These are phyloP conservation scores for Penicillium sp. DNA, from an alignment of 2,329 filamentous ascomycete species.

Conservation along the genomic window DNA sequence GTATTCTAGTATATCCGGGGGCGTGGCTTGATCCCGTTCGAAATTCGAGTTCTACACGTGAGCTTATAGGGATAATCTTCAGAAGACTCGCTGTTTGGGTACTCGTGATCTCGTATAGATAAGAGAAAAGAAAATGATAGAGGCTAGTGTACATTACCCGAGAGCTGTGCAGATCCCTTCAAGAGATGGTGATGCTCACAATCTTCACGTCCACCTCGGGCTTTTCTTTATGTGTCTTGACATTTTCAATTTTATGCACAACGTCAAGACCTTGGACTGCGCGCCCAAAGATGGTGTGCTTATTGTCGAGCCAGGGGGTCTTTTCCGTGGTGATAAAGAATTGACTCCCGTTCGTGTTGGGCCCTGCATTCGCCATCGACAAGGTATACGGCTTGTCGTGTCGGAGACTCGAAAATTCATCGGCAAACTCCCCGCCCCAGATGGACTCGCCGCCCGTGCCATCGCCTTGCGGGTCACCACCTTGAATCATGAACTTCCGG, in stretches of 20 bases:
- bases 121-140: background rate
- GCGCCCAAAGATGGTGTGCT: slow-evolving; percentile 94
- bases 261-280: slow-evolving; percentile 91
- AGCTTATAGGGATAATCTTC: background rate
- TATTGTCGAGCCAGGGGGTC: slow-evolving; percentile 92
- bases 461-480: slow-evolving; percentile 82
- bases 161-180: slow-evolving; percentile 2
- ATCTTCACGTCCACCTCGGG: slow-evolving; percentile 98
- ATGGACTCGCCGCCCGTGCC: slow-evolving; percentile 90
- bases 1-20: background rate
- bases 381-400: slow-evolving; percentile 97
- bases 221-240: slow-evolving; percentile 84
- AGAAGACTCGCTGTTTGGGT: background rate
- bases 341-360: slow-evolving; percentile 92
- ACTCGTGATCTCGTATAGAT: slow-evolving; percentile 2
- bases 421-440: slow-evolving; percentile 88
- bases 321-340: slow-evolving; percentile 99
- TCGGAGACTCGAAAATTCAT: slow-evolving; percentile 87
- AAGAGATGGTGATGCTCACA: slow-evolving; percentile 67
- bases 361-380: slow-evolving; percentile 96
- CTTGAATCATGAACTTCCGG: slow-evolving; percentile 95
- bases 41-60: background rate
- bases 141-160: background rate
- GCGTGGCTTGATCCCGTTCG: background rate
- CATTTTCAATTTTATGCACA: slow-evolving; percentile 93